Evolutionary conservation across 495 filamentous ascomycete species (phyloP).

Genomic region (Beverwykella pulmonaria): DNA sequence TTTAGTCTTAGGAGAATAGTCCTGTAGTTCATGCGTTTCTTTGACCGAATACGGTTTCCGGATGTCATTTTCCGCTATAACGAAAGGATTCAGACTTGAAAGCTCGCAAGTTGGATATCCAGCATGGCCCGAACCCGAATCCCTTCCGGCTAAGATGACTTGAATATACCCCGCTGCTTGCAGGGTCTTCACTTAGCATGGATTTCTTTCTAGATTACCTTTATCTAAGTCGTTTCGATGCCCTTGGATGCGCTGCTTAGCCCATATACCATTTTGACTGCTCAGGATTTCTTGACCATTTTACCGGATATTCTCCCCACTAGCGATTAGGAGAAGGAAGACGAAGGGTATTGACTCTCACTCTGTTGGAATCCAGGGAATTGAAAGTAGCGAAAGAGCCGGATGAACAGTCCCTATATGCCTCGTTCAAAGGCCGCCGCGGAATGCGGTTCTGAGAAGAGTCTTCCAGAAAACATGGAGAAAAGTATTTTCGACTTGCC

Average conservation of each 20-base stretch:
- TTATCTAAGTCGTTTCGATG: background rate
- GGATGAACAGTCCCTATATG: background rate
- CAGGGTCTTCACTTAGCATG: background rate
- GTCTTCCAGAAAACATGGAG: conserved; percentile 8
- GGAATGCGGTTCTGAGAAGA: conserved; percentile 19
- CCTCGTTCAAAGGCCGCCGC: background rate
- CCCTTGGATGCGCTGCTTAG: background rate
- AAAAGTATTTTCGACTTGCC: background rate
- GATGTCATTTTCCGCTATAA: conserved; percentile 6
- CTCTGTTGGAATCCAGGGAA: background rate
- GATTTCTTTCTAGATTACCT: background rate
- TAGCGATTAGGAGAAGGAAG: background rate
- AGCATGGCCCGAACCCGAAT: background rate
- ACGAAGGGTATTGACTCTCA: background rate
- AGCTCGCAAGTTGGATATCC: conserved; percentile 11
- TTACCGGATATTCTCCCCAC: background rate
- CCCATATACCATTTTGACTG: no score
- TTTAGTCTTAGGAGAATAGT: no score
- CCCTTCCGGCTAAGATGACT: background rate
- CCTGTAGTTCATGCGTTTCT: no score
- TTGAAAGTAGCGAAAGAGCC: background rate
- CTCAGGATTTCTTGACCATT: background rate
- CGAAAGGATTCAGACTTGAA: background rate
- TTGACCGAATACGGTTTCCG: background rate
- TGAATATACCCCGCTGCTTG: conserved; percentile 3